phyloP scores from a whole-genome alignment of 1,139 yeast species.

The Saccharomyces hybrid region DNA sequence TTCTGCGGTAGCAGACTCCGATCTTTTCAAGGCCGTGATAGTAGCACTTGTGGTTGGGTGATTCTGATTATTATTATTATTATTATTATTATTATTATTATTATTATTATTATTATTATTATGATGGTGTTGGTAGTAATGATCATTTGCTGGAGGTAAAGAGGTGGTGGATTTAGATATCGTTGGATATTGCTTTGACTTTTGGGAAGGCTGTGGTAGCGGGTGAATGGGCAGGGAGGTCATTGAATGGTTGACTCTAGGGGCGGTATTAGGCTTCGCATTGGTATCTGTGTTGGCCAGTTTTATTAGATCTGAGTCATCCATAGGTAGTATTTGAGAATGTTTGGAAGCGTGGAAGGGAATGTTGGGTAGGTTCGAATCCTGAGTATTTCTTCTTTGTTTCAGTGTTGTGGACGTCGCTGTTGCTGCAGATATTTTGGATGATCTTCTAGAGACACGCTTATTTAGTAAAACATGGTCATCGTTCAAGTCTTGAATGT shows the following conservation, averaged over 20 bases:
- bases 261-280: slow-evolving; percentile 2
- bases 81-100: background rate
- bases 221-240: slow-evolving; percentile 12
- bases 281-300: slow-evolving; percentile 5
- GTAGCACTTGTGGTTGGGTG: slow-evolving; percentile 1
- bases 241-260: slow-evolving; percentile 11
- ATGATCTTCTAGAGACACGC: slow-evolving; percentile 15
- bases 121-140: background rate
- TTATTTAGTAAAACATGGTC: slow-evolving; percentile 19
- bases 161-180: slow-evolving; percentile 12
- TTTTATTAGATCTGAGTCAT: slow-evolving; percentile 7
- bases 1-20: slow-evolving; percentile 29
- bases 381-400: slow-evolving; percentile 13
- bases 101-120: background rate
- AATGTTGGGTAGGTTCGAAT: slow-evolving; percentile 15
- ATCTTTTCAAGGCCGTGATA: slow-evolving; percentile 19
- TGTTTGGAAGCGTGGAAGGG: slow-evolving; percentile 30
- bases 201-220: slow-evolving; percentile 1
- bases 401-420: background rate
- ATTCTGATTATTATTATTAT: background rate
- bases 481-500: slow-evolving; percentile 21
- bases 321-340: slow-evolving; percentile 27
- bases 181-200: background rate
- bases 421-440: slow-evolving; percentile 3
- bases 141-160: slow-evolving; percentile 9